Base-by-base conservation (phyloP, 768 basidiomycete species). In the Stropharia rugosoannulata region DNA sequence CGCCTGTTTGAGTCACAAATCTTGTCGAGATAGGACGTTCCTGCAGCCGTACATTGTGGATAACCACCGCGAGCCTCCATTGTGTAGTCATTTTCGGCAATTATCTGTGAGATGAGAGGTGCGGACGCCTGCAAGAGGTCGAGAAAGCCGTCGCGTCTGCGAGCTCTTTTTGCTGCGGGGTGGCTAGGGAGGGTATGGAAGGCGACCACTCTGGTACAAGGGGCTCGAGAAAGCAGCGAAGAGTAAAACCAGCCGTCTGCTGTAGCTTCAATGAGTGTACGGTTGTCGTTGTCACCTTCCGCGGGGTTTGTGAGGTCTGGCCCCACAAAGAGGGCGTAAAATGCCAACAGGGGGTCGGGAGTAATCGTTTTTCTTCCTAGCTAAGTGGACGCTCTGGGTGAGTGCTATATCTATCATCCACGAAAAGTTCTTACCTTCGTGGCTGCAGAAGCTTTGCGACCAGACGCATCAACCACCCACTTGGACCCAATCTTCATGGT, bases 381-480 rank as follows among this genome's bases (percentile, higher is more conserved):
- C 72, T 65, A 11, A 9, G 11, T 8, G 16, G 27, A 16, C 16
- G 16, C 5, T 36, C n/a, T 5, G 16, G 42, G 53, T 53, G 13
- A 38, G 27, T 22, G 22, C 8, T 8, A 40, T 7, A 41, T 16
- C 43, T 13, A 16, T 27, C 32, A 45, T 22, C n/a, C 5, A 15
- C 16, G 5, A 45, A 55, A n/a, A 55, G 6, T 9, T 29, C 25
- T 11, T 39, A 62, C 65, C 59, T 66, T 64, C 4, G 54, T 66
- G 5, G 67, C 73, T 13, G 70, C 52, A 5, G 66, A 66, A 3
- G 74, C 71, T 56, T 68, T 70, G 19, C 73, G 55, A 3, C 73
- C 73, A n/a, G 72, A 64, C 5, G 73, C 72, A 58, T 75, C 73
- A 15, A 75, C 54, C 2, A 73, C 29, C 73, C 73, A 73, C 48